These are phyloP conservation scores for Pseudogymnoascus sp. DNA, from an alignment of 2,329 filamentous ascomycete genomes.

Conservation along the genomic window DNA sequence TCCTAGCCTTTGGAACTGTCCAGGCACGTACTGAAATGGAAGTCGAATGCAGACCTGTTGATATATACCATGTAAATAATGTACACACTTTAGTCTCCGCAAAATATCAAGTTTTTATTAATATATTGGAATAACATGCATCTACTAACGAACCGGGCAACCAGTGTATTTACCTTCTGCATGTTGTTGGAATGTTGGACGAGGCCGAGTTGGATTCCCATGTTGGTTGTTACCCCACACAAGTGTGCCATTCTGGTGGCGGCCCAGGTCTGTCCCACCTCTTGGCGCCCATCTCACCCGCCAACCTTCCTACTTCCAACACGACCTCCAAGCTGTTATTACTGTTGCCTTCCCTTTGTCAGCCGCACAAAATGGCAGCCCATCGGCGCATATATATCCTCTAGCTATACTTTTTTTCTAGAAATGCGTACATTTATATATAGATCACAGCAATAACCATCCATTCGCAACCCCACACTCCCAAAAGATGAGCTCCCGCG, in stretches of 20 bases:
- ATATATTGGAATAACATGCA: neutral
- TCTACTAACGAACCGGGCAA: neutral
- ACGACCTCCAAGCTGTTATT: neutral
- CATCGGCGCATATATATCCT: neutral
- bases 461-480: neutral
- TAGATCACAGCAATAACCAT: neutral
- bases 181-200: neutral
- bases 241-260: neutral
- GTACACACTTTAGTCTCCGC: neutral
- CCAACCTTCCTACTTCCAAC: neutral
- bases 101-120: neutral
- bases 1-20: slow-evolving; percentile 7
- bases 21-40: neutral
- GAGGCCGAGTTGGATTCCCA: neutral
- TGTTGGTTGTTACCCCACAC: neutral
- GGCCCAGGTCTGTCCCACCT: neutral
- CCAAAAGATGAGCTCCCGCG: neutral
- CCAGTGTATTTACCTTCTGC: neutral
- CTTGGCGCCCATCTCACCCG: neutral
- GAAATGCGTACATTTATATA: neutral
- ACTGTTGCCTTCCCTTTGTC: neutral
- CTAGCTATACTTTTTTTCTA: neutral
- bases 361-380: neutral
- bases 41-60: neutral
- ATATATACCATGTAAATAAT: neutral